phyloP scores from a whole-genome alignment of 306 rosid species.

The Ormosia emarginata region DNA sequence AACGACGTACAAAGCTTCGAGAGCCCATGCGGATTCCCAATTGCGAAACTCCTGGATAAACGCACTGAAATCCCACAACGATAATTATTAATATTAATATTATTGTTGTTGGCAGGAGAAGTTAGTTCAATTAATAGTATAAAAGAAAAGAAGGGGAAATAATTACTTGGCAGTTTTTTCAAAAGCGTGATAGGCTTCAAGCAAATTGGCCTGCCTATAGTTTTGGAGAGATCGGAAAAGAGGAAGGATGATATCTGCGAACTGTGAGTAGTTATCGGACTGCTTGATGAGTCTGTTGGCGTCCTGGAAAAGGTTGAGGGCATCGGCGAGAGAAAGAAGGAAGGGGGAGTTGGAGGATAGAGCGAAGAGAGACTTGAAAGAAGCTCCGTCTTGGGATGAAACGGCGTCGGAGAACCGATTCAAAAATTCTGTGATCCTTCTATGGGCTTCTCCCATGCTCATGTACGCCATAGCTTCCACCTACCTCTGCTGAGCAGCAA shows the following conservation, averaged over 20 bases:
- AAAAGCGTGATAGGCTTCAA: constrained; percentile 71
- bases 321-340: constrained; percentile 71
- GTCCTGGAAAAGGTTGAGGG: constrained; percentile 73
- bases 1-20: constrained; percentile 71
- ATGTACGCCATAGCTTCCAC: constrained; percentile 70
- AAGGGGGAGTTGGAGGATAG: constrained; percentile 62
- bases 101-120: too few species aligned
- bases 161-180: constrained; percentile 89
- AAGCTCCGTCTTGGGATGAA: constrained; percentile 62
- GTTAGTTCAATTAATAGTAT: background rate
- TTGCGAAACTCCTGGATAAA: constrained; percentile 93
- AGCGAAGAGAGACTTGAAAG: constrained; percentile 67
- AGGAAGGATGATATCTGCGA: constrained; percentile 54
- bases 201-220: constrained; percentile 49
- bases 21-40: constrained; percentile 97
- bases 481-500: too few species aligned
- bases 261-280: constrained; percentile 60
- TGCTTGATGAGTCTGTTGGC: constrained; percentile 67
- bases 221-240: constrained; percentile 76
- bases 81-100: too few species aligned
- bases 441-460: constrained; percentile 94
- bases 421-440: constrained; percentile 77
- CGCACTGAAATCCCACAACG: constrained; percentile 51
- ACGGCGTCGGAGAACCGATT: constrained; percentile 73
- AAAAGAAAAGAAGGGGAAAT: background rate